These are phyloP conservation scores for Verticillium longisporum DNA, from an alignment of 2,329 filamentous ascomycete genomes.

Conservation along the genomic window DNA sequence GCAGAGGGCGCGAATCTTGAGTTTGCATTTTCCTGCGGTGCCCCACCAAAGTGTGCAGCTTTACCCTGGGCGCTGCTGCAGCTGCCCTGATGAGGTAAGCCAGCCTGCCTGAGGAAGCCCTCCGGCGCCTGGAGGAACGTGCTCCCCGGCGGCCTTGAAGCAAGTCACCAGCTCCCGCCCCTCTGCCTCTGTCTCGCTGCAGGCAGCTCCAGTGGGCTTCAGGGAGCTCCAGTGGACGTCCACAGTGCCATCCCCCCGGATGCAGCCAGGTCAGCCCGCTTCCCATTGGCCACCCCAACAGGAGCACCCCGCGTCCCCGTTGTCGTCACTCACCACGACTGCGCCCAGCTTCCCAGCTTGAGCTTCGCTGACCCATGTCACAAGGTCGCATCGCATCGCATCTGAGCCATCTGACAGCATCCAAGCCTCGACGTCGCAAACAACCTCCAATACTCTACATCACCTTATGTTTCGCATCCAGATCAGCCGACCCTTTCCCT, in stretches of 20 bases:
- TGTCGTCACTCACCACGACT: not conserved
- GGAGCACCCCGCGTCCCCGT: not conserved
- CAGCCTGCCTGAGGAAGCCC: not conserved
- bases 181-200: too few species aligned
- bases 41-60: slow-evolving; percentile 6
- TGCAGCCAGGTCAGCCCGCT: too few species aligned
- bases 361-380: not conserved
- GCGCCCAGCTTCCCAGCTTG: not conserved
- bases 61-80: not conserved
- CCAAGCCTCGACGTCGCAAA: not conserved
- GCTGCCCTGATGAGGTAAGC: not conserved
- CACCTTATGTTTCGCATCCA: not conserved
- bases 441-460: not conserved
- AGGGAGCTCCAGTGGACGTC: too few species aligned
- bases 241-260: too few species aligned
- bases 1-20: not conserved
- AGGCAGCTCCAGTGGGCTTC: too few species aligned
- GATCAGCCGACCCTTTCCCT: not conserved
- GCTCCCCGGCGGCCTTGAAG: not conserved
- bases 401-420: not conserved
- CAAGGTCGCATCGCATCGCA: not conserved
- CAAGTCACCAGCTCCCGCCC: too few species aligned
- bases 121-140: not conserved
- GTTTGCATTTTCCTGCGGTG: slow-evolving; percentile 1
- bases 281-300: too few species aligned